Evolutionary conservation across 305 asterid genomes (phyloP).

Genomic region (Fraxinus greggii): DNA sequence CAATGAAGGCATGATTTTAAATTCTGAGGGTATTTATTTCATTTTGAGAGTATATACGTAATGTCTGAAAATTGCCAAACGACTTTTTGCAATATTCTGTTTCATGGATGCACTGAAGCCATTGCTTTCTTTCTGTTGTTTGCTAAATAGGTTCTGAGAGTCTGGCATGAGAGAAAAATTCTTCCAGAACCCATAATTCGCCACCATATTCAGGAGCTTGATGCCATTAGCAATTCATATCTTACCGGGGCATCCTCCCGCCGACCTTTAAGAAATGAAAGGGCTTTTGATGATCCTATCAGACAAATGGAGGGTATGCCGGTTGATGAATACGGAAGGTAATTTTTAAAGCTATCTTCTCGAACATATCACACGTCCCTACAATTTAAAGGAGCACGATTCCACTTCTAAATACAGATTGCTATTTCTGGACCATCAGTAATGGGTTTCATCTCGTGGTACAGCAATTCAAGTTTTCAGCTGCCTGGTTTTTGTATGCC

Average conservation of each 20-base stretch:
- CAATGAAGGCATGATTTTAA: background rate
- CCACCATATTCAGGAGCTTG: conserved; percentile 83
- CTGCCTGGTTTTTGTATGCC: conserved; percentile 89
- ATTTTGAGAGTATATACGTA: background rate
- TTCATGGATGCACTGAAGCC: background rate
- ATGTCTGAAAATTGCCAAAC: background rate
- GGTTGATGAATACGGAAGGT: conserved; percentile 97
- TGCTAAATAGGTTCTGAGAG: conserved; percentile 74
- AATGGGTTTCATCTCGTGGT: conserved; percentile 27
- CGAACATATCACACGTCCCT: conserved; percentile 1
- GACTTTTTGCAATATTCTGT: background rate
- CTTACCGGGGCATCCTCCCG: conserved; percentile 52
- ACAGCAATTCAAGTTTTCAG: conserved; percentile 89
- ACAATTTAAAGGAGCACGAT: background rate
- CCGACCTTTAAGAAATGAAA: conserved; percentile 62
- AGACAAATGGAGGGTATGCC: conserved; percentile 93
- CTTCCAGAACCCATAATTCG: conserved; percentile 77
- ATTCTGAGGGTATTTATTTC: background rate
- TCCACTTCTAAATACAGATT: background rate
- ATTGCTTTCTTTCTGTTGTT: conserved; percentile 20
- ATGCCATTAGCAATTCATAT: conserved; percentile 62
- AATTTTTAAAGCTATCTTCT: conserved; percentile 15
- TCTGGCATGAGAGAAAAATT: conserved; percentile 87
- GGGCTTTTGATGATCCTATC: conserved; percentile 89
- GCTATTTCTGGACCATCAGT: background rate